A percentile compares a stretch with the other conserved stretches of the same genome.
Evolutionary conservation across 306 rosid genomes (phyloP).

Genomic region (Medicago arabica): DNA sequence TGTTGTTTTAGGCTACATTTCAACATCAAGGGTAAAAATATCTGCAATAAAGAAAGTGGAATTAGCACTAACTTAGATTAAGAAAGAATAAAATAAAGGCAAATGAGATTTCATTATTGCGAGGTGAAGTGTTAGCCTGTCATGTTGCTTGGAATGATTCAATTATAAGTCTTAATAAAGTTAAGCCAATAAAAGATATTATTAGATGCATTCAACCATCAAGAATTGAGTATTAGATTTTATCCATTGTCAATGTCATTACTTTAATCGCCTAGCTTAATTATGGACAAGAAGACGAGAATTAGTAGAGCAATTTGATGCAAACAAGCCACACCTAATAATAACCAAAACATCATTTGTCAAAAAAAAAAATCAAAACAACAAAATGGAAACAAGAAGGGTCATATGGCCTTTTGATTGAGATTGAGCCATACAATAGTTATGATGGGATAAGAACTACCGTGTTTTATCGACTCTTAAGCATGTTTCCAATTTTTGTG

Average conservation of each 20-base stretch:
- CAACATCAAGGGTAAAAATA: slow-evolving; percentile 34
- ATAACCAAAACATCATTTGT: neutral
- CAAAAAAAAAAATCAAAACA: no score
- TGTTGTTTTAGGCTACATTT: slow-evolving; percentile 17
- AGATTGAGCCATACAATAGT: slow-evolving; percentile 30
- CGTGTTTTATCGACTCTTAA: neutral
- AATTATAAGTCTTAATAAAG: neutral
- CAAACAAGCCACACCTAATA: neutral
- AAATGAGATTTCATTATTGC: slow-evolving; percentile 19
- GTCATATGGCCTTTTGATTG: slow-evolving; percentile 30
- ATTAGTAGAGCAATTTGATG: neutral
- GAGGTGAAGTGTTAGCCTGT: neutral
- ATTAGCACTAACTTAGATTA: neutral
- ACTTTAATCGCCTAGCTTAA: neutral
- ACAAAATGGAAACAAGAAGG: neutral
- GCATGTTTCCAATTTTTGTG: no score
- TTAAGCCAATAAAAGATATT: slow-evolving; percentile 15
- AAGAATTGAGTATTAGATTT: slow-evolving; percentile 33
- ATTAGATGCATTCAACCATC: slow-evolving; percentile 24
- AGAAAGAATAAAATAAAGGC: neutral
- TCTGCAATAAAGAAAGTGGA: slow-evolving; percentile 30
- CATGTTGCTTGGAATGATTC: slow-evolving; percentile 28
- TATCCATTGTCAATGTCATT: slow-evolving; percentile 26
- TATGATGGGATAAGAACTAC: neutral
- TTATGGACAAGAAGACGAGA: slow-evolving; percentile 15